These are phyloP conservation scores for Colletotrichum tabaci DNA, from an alignment of 2,329 filamentous ascomycete species.

Conservation along the genomic window DNA sequence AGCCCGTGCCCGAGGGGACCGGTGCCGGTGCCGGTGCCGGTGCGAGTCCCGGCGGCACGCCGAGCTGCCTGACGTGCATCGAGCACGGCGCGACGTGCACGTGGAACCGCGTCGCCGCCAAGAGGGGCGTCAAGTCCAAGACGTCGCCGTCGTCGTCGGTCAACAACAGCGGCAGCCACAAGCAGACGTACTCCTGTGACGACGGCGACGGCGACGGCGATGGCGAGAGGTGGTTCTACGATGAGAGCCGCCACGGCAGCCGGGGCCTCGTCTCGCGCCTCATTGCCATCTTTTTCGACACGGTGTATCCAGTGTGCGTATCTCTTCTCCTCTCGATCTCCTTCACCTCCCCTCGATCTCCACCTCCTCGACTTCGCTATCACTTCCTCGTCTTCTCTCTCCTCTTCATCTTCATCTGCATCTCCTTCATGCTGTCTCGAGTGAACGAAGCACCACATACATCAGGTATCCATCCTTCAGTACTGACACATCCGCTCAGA, in stretches of 20 bases:
- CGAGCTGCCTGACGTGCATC: conserved; percentile 41
- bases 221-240: conserved; percentile 39
- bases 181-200: conserved; percentile 16
- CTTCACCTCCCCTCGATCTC: background rate
- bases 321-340: background rate
- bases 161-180: background rate
- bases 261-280: conserved; percentile 31
- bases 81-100: conserved; percentile 43
- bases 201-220: background rate
- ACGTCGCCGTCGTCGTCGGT: conserved; percentile 21
- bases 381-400: too few species aligned
- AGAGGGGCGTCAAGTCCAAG: conserved; percentile 43
- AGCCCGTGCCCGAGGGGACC: conserved; percentile 35
- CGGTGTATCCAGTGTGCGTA: conserved; percentile 42
- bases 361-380: background rate
- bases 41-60: conserved; percentile 19
- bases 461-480: too few species aligned
- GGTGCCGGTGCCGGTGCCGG: background rate
- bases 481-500: conserved; percentile 27
- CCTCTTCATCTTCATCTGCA: too few species aligned
- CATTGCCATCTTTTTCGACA: conserved; percentile 42
- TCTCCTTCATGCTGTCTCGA: too few species aligned
- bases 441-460: too few species aligned
- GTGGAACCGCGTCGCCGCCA: conserved; percentile 41
- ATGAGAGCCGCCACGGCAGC: conserved; percentile 39